A percentile compares a stretch with the other conserved stretches of the same genome.
phyloP scores from a whole-genome alignment of 306 rosid genomes.

The Ormosia emarginata region DNA sequence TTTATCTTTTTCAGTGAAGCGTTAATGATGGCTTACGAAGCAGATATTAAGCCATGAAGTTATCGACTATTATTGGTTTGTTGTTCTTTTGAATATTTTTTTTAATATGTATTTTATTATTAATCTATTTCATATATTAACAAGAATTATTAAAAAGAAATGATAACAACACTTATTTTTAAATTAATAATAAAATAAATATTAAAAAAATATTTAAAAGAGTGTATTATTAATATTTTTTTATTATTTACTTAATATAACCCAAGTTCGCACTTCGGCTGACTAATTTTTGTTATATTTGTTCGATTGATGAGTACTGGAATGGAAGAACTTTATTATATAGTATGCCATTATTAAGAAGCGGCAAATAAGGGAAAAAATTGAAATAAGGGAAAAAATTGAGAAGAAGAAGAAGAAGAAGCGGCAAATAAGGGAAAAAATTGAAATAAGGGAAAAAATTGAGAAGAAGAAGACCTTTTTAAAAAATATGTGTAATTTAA shows the following conservation, averaged over 20 bases:
- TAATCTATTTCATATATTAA: no score
- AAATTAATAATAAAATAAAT: no score
- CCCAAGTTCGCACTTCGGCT: not conserved
- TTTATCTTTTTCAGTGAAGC: conserved; percentile 15
- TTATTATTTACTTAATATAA: not conserved
- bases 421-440: not conserved
- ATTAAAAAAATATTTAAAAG: no score
- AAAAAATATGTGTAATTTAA: no score
- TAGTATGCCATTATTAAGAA: not conserved
- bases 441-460: not conserved
- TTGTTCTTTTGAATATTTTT: not conserved
- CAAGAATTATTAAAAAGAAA: no score
- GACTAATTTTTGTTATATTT: not conserved
- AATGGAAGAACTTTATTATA: not conserved
- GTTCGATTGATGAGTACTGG: not conserved
- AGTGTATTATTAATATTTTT: not conserved
- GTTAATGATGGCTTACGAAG: conserved; percentile 11
- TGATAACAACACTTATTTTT: no score
- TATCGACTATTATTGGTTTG: not conserved
- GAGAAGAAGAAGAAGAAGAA: no score
- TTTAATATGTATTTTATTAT: no score
- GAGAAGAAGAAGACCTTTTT: no score
- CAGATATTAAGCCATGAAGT: conserved; percentile 9
- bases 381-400: not conserved
- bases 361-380: not conserved